Evolutionary conservation across 2,329 filamentous ascomycete species (phyloP).

Genomic region (Calcarisporium arbuscula): DNA sequence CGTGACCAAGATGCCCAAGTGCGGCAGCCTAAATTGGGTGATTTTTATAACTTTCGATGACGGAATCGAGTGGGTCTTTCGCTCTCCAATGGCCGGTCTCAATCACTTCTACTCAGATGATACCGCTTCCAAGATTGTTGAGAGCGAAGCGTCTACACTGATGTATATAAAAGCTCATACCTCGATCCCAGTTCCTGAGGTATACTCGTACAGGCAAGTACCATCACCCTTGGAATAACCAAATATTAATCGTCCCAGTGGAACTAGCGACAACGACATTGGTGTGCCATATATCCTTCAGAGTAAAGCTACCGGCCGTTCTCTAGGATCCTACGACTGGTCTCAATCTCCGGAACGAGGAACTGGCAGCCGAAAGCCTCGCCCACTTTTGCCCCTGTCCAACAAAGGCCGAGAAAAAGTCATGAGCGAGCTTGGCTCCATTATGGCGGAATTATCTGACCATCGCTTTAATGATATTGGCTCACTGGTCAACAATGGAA

Average conservation of each 20-base stretch:
- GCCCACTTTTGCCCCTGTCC: conserved; percentile 7
- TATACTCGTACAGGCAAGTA: conserved; percentile 10
- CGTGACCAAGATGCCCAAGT: conserved; percentile 2
- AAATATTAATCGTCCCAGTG: conserved; percentile 4
- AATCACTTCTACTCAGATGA: conserved; percentile 5
- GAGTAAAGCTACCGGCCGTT: conserved; percentile 10
- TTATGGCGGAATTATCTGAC: conserved; percentile 5
- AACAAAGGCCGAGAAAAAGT: conserved; percentile 8
- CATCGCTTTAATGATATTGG: conserved; percentile 11
- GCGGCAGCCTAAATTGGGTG: conserved; percentile 9
- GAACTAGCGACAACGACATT: conserved; percentile 8
- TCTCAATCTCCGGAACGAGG: conserved; percentile 4
- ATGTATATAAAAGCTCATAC: conserved; percentile 8
- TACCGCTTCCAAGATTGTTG: conserved; percentile 9
- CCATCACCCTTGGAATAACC: neutral
- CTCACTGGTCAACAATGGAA: conserved; percentile 9
- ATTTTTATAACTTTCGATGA: conserved; percentile 11
- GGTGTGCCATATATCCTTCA: conserved; percentile 13
- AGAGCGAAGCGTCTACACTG: conserved; percentile 12
- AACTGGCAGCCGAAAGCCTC: conserved; percentile 8
- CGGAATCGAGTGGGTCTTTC: conserved; percentile 11
- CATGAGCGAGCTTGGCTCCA: conserved; percentile 9
- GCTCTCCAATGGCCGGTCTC: conserved; percentile 5
- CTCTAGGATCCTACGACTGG: conserved; percentile 12
- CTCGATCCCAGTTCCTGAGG: conserved; percentile 9